Conservation (phyloP, 192 early-diverging fungal genomes). For the Dissophora ornata region DNA sequence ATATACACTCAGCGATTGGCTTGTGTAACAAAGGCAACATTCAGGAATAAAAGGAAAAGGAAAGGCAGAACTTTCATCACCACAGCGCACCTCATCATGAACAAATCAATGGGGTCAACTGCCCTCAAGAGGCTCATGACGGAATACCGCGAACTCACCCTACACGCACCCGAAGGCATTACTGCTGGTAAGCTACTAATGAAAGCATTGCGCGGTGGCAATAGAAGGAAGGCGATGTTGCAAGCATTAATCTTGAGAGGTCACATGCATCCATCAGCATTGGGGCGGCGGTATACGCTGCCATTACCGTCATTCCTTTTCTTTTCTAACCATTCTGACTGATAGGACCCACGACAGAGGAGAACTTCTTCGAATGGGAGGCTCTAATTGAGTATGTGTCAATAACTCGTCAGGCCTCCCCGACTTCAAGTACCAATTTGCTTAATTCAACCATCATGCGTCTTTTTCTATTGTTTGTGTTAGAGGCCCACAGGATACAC, state of each 20-base stretch:
- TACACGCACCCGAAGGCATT: constrained; percentile 94
- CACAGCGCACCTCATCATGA: constrained; percentile 11
- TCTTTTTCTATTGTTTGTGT: constrained; percentile 11
- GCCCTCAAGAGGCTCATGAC: constrained; percentile 92
- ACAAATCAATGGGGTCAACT: constrained; percentile 69
- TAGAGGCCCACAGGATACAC: constrained; percentile 92
- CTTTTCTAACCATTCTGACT: neutral
- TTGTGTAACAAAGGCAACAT: neutral
- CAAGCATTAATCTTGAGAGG: too few relatives aligned
- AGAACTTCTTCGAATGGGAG: constrained; percentile 91
- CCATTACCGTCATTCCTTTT: neutral
- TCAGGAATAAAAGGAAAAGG: too few relatives aligned
- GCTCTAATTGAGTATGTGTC: constrained; percentile 80
- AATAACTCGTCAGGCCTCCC: neutral
- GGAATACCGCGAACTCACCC: constrained; percentile 92
- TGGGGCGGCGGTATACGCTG: too few relatives aligned
- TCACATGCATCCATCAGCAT: neutral
- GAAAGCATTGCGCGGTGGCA: too few relatives aligned
- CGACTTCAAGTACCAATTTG: neutral
- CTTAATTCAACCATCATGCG: neutral
- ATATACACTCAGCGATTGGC: too few relatives aligned
- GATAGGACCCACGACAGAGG: constrained; percentile 83
- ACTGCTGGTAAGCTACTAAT: constrained; percentile 70
- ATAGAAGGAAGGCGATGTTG: neutral
- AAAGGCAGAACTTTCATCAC: too few relatives aligned